Evolutionary conservation across 2,329 filamentous ascomycete species (phyloP).

Genomic region (Septoria petroselini): DNA sequence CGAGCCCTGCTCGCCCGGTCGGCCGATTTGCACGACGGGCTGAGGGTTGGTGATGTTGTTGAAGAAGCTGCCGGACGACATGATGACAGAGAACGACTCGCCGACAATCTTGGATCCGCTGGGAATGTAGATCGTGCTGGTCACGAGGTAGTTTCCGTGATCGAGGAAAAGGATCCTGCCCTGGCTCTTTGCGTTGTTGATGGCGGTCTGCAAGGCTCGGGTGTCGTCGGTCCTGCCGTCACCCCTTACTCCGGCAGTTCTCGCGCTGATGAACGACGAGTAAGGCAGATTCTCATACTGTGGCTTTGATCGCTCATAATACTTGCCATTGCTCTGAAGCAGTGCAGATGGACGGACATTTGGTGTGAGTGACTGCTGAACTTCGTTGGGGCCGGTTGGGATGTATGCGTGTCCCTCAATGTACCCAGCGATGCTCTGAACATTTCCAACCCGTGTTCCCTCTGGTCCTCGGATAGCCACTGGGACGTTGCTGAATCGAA

Average conservation of each 20-base stretch:
- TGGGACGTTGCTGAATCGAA: slow-evolving; percentile 51
- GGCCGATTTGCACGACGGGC: slow-evolving; percentile 66
- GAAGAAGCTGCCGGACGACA: slow-evolving; percentile 57
- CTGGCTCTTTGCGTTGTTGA: slow-evolving; percentile 48
- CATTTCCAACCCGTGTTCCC: slow-evolving; percentile 35
- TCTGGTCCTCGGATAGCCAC: slow-evolving; percentile 43
- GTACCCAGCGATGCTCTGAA: slow-evolving; percentile 40
- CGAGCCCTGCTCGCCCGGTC: slow-evolving; percentile 59
- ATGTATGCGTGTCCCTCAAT: slow-evolving; percentile 47
- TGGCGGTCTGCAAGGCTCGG: slow-evolving; percentile 55
- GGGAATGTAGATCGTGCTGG: slow-evolving; percentile 64
- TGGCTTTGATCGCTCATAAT: slow-evolving; percentile 53
- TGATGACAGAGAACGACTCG: slow-evolving; percentile 57
- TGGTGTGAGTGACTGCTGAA: slow-evolving; percentile 46
- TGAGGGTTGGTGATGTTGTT: slow-evolving; percentile 57
- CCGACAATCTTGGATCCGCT: slow-evolving; percentile 57
- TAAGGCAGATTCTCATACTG: slow-evolving; percentile 48
- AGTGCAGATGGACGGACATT: slow-evolving; percentile 46
- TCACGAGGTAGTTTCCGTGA: slow-evolving; percentile 69
- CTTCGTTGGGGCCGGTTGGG: slow-evolving; percentile 44
- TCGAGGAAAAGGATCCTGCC: slow-evolving; percentile 69
- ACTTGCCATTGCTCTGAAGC: slow-evolving; percentile 46
- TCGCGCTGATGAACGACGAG: slow-evolving; percentile 46
- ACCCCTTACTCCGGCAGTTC: slow-evolving; percentile 45
- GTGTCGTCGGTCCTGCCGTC: slow-evolving; percentile 61